These are phyloP conservation scores for Przewalskia tangutica DNA, from an alignment of 257 asterid species.

Conservation along the genomic window DNA sequence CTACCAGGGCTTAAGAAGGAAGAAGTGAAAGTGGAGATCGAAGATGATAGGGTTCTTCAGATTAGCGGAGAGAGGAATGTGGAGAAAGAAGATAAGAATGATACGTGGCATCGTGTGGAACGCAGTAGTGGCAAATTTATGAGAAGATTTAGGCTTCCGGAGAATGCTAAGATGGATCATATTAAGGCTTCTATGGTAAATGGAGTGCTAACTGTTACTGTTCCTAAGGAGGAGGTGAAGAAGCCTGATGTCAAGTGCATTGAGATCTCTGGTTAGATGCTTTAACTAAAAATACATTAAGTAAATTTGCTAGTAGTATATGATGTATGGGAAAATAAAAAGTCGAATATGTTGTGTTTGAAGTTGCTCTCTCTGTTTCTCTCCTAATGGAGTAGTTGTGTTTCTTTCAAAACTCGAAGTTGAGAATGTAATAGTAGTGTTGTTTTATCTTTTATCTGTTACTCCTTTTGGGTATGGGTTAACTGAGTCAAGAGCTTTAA, in stretches of 20 bases:
- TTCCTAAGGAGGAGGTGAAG: conserved; percentile 14
- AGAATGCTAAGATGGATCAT: conserved; percentile 6
- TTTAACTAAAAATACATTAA: not conserved
- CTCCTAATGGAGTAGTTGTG: not conserved
- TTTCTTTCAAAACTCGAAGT: not conserved
- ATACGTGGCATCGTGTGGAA: conserved; percentile 12
- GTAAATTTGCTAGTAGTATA: no score
- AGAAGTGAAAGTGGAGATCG: not conserved
- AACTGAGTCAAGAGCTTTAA: no score
- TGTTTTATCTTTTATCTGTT: not conserved
- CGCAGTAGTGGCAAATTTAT: conserved; percentile 12
- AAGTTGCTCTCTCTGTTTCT: not conserved
- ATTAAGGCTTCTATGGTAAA: conserved; percentile 10
- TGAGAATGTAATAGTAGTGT: not conserved
- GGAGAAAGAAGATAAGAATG: conserved; percentile 14
- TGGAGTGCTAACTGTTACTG: conserved; percentile 4
- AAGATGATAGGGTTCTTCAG: no score
- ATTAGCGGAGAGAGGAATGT: conserved; percentile 8
- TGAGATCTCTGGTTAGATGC: not conserved
- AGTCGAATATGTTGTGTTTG: not conserved
- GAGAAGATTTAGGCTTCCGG: conserved; percentile 12
- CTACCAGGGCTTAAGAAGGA: not conserved
- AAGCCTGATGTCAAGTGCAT: conserved; percentile 9
- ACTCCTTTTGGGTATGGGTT: no score
- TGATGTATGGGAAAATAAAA: no score